Evolutionary conservation across 768 basidiomycete genomes (phyloP), one percentile per base, ranked within the genome.

Genomic region (Auriscalpium vulgare): DNA sequence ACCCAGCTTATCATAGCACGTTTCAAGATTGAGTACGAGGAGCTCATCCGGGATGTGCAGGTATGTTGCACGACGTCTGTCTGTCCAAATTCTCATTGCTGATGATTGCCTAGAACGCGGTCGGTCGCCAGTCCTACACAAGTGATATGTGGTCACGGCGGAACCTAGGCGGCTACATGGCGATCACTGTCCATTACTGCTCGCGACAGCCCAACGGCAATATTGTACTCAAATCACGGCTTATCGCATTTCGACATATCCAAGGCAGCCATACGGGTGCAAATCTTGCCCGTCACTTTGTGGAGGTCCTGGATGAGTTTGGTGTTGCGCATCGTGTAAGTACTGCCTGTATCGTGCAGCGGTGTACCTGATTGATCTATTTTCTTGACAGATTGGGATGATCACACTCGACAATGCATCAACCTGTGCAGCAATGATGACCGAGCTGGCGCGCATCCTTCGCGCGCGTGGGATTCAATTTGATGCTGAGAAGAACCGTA

Each of bases 321-420:
- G 40, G 40, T 43, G 10, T 10, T n/a, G n/a, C 4, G n/a, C 11
- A 43, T 43, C 10, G n/a, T 43, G 40, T 43, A 43, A 43, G 40
- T 43, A 2, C 10, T 43, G 40, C n/a, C n/a, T 43, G 21, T 21
- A 21, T n/a, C n/a, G n/a, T n/a, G n/a, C n/a, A n/a, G n/a, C n/a
- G n/a, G n/a, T n/a, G n/a, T n/a, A n/a, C n/a, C n/a, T n/a, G n/a
- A n/a, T n/a, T n/a, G n/a, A n/a, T n/a, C n/a, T n/a, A n/a, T n/a
- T 21, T 21, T 43, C 11, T 43, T 43, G 11, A 4, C 10, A 43
- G 40, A 10, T 59, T 3, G 21, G 72, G 0, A 61, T 58, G 4
- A 60, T 71, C 38, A 74, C 71, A 2, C 57, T 72, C 5, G 72
- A 74, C 53, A 74, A 73, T 60, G 72, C 72, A 2, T 68, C 67